phyloP scores from a whole-genome alignment of 345 rosid genomes.

The Acer yangbiense region DNA sequence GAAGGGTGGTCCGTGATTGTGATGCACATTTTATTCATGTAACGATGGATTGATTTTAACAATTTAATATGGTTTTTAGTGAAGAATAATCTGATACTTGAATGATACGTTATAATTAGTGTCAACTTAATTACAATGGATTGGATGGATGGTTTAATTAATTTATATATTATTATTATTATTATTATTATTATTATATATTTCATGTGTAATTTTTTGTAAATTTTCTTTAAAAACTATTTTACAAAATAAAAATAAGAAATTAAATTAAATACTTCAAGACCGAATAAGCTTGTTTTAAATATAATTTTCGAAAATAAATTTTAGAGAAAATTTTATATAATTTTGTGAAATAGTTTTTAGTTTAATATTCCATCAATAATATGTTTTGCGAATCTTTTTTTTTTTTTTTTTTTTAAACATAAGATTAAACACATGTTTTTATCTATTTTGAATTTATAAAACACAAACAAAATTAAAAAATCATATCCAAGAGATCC shows the following conservation, averaged over 20 bases:
- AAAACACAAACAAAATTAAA: background rate
- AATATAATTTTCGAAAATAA: too few species aligned
- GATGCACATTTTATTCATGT: background rate
- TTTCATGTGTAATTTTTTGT: too few species aligned
- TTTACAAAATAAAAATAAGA: too few species aligned
- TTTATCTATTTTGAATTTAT: background rate
- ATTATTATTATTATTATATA: too few species aligned
- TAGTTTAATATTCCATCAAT: background rate
- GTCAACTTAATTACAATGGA: background rate
- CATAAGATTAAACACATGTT: background rate
- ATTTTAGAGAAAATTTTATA: background rate
- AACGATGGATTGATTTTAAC: background rate
- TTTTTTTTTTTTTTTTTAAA: background rate
- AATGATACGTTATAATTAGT: background rate
- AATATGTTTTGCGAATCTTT: background rate
- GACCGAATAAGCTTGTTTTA: background rate
- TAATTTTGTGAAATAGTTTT: too few species aligned
- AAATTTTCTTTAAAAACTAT: too few species aligned
- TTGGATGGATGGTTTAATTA: too few species aligned
- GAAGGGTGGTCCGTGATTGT: background rate
- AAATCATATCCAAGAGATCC: background rate
- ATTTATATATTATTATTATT: too few species aligned
- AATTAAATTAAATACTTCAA: too few species aligned
- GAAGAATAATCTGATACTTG: background rate
- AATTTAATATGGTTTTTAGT: background rate